Evolutionary conservation across 2,329 filamentous ascomycete genomes (phyloP), one percentile per base, ranked within the genome.

Genomic region (Orbilia brochopaga): DNA sequence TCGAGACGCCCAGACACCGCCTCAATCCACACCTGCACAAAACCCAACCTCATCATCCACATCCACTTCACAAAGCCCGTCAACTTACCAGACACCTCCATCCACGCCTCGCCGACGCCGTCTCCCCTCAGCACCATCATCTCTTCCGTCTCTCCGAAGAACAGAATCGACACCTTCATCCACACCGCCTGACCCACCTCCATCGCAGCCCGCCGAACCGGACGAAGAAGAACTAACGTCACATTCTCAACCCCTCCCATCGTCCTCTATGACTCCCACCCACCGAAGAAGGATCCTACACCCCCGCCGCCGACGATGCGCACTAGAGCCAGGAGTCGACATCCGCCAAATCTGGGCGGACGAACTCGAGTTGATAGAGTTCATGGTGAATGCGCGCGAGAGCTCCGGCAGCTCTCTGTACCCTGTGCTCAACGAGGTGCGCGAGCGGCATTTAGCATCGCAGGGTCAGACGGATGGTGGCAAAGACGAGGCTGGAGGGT

Each of bases 281-380:
- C 40, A 51, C 27, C 50, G 55, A 51, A 44, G 67, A 52, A 60
- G 60, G 62, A 60, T 59, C 3, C 48, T 35, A 5, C 30, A 51
- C 11, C 24, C 67, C n/a, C 67, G 67, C 15, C 37, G 50, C 24
- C 67, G 67, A 4, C 52, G 67, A 37, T 72, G 67, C 27, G 48
- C 23, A 23, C 67, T 55, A 15, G 67, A 72, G 53, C 40, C 60
- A 0, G 67, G 67, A 1, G 55, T 72, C 6, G 67, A 72, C 35
- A 72, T 64, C n/a, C 67, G 60, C 32, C 67, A 72, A 30, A 65
- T 72, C 24, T 72, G 67, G 67, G 69, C 69, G 11, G 69, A 73
- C 44, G 69, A 73, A 21, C 56, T 73, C 15, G 69, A 73, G 62
- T 57, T 73, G 5, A 66, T 73, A 6, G 69, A 73, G 53, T 73